Conservation (phyloP, 2,329 filamentous ascomycete genomes). For the Sarocladiaceae sp. region DNA sequence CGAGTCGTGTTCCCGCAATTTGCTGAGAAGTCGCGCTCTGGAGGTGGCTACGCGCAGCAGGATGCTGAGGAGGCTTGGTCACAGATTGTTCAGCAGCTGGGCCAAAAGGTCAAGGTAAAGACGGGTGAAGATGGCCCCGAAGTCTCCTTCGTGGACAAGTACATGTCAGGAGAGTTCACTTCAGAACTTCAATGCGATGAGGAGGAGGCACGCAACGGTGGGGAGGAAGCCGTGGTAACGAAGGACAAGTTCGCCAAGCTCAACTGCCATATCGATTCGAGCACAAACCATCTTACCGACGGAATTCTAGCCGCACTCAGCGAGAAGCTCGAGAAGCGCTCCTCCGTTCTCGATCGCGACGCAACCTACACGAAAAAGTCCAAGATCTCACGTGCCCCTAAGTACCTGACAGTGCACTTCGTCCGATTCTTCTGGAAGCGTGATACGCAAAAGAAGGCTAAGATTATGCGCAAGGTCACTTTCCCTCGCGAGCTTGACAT, state of each 20-base stretch:
- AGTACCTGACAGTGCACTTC: constrained; percentile 95
- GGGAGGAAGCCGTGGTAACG: constrained; percentile 61
- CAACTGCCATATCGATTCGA: constrained; percentile 86
- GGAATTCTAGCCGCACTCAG: constrained; percentile 76
- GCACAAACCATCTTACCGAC: constrained; percentile 85
- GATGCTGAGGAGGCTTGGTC: constrained; percentile 99
- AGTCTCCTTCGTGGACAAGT: constrained; percentile 79
- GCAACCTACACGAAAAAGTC: constrained; percentile 85
- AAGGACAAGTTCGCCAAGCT: constrained; percentile 83
- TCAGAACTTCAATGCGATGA: constrained; percentile 81
- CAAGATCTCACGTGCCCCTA: constrained; percentile 83
- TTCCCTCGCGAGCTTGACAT: constrained; percentile 91
- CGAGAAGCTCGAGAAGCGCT: constrained; percentile 89
- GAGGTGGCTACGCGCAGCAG: constrained; percentile 88
- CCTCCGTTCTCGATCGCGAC: constrained; percentile 68
- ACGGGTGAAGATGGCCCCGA: constrained; percentile 42
- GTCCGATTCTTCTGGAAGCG: constrained; percentile 98
- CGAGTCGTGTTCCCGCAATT: constrained; percentile 84
- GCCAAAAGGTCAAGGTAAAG: constrained; percentile 67
- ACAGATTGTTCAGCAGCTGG: constrained; percentile 80
- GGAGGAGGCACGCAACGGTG: constrained; percentile 63
- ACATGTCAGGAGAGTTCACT: constrained; percentile 77
- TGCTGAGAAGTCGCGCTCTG: constrained; percentile 77
- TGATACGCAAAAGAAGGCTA: constrained; percentile 94
- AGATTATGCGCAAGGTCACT: constrained; percentile 98